Percentiles rank a stretch among this genome's conserved stretches.
phyloP scores from a whole-genome alignment of 2,329 filamentous ascomycete genomes.

The Aspergillus niger region DNA sequence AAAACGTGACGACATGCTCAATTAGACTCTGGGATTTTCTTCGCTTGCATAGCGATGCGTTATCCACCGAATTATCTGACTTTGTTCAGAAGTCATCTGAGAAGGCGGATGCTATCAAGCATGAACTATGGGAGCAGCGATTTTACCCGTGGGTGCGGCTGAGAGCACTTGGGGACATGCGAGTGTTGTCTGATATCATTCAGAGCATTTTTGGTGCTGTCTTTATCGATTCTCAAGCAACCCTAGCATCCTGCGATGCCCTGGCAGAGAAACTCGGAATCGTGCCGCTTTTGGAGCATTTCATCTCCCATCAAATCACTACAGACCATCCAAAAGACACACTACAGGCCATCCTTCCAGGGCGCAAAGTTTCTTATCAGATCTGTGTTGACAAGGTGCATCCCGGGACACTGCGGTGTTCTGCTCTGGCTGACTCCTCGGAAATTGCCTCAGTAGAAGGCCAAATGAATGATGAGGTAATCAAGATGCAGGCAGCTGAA shows the following conservation, averaged over 20 bases:
- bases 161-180: neutral
- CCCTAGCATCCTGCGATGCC: neutral
- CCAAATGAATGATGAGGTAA: neutral
- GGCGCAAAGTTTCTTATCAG: neutral
- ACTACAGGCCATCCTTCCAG: neutral
- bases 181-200: neutral
- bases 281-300: neutral
- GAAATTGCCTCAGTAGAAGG: neutral
- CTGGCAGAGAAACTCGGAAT: conserved; percentile 1
- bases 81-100: neutral
- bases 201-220: conserved; percentile 2
- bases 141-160: neutral
- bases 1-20: neutral
- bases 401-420: neutral
- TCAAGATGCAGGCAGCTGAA: neutral
- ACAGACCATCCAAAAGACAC: conserved; percentile 1
- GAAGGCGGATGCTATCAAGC: neutral
- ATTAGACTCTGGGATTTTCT: neutral
- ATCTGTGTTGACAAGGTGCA: neutral
- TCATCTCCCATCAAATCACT: neutral
- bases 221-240: conserved; percentile 1
- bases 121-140: neutral
- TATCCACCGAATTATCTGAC: neutral
- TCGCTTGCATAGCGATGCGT: neutral
- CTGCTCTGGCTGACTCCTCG: neutral